Evolutionary conservation across 306 rosid species (phyloP).

Genomic region (Boehmeria nivea): DNA sequence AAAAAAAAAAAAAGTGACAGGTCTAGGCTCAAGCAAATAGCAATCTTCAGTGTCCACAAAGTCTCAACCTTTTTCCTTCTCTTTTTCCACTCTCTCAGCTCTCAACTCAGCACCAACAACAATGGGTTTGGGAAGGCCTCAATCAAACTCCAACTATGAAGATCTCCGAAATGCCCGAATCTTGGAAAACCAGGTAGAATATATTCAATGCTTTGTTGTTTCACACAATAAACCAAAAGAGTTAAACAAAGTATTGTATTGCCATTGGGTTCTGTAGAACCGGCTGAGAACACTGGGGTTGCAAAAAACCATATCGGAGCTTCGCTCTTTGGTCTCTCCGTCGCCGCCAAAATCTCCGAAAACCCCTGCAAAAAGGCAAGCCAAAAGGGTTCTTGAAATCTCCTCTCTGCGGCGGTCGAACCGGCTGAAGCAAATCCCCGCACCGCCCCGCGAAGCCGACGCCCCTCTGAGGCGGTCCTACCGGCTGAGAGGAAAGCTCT

Average conservation of each 20-base stretch:
- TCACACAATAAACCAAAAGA: not conserved
- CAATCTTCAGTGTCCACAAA: not conserved
- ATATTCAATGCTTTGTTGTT: not conserved
- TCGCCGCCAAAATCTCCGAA: conserved; percentile 15
- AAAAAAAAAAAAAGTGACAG: too few relatives aligned
- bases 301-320: conserved; percentile 36
- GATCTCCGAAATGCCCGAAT: conserved; percentile 52
- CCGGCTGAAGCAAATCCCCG: conserved; percentile 29
- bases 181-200: conserved; percentile 50
- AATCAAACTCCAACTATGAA: conserved; percentile 37
- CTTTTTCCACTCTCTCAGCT: not conserved
- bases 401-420: conserved; percentile 53
- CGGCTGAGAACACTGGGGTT: conserved; percentile 52
- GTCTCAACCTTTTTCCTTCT: not conserved
- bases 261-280: conserved; percentile 24
- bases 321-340: conserved; percentile 29
- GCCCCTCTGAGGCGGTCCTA: conserved; percentile 11
- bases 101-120: conserved; percentile 1
- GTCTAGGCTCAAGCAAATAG: too few relatives aligned
- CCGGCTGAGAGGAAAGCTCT: conserved; percentile 10
- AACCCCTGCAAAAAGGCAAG: not conserved
- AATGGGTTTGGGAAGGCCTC: conserved; percentile 32
- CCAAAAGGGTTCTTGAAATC: conserved; percentile 16
- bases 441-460: not conserved
- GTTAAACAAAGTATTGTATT: not conserved